Evolutionary conservation across 257 asterid species (phyloP).

Genomic region (Penstemon newberryi): DNA sequence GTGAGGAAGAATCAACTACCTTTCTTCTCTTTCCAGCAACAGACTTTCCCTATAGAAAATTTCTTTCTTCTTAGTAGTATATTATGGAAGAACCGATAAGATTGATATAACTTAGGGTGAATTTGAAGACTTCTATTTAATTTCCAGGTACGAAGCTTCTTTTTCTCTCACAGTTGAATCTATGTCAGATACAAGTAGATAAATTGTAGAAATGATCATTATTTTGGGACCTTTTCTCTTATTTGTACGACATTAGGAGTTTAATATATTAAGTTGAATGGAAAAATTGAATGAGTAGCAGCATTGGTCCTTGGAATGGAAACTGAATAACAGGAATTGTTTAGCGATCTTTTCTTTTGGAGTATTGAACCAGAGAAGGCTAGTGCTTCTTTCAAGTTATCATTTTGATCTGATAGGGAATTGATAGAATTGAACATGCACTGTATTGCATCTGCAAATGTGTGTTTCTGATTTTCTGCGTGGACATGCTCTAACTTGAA

Average conservation of each 20-base stretch:
- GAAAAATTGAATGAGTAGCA: neutral
- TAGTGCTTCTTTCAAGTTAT: slow-evolving; percentile 1
- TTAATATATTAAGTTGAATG: neutral
- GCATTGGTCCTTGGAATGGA: neutral
- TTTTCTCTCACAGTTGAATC: slow-evolving; percentile 22
- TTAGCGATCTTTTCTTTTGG: slow-evolving; percentile 1
- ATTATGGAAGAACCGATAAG: neutral
- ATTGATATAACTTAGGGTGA: neutral
- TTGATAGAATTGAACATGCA: slow-evolving; percentile 23
- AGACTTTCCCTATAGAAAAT: slow-evolving; percentile 17
- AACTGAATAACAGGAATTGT: neutral
- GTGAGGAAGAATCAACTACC: slow-evolving; percentile 5
- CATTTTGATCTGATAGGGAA: neutral
- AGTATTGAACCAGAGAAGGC: slow-evolving; percentile 15
- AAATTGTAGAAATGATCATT: slow-evolving; percentile 10
- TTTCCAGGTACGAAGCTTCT: slow-evolving; percentile 8
- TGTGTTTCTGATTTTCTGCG: slow-evolving; percentile 23
- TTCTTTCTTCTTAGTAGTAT: slow-evolving; percentile 15
- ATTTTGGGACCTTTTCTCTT: neutral
- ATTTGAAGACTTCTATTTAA: slow-evolving; percentile 11
- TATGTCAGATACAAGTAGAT: slow-evolving; percentile 10
- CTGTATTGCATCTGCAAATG: slow-evolving; percentile 8
- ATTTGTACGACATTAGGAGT: neutral
- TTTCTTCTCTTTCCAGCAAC: slow-evolving; percentile 13
- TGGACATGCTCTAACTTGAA: slow-evolving; percentile 27